phyloP scores from a whole-genome alignment of 495 filamentous ascomycete genomes.

The Jackrogersella minutella region DNA sequence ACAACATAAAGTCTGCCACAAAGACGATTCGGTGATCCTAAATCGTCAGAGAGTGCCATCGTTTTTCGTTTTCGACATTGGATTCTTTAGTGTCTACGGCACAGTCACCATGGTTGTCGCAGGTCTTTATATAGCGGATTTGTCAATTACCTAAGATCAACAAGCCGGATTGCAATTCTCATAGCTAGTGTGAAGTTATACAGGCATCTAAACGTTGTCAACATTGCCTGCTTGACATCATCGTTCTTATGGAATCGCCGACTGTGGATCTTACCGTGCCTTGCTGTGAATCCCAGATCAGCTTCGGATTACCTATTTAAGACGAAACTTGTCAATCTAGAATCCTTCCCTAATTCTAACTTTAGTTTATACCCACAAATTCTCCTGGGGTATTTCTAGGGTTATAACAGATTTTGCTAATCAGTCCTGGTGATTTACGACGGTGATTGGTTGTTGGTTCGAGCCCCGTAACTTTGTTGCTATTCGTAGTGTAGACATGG shows the following conservation, averaged over 20 bases:
- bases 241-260: background rate
- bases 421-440: background rate
- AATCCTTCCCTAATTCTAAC: background rate
- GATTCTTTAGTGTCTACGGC: background rate
- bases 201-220: background rate
- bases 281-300: background rate
- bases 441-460: background rate
- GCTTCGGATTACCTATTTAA: background rate
- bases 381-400: background rate
- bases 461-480: no score
- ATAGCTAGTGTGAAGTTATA: background rate
- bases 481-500: background rate
- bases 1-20: constrained; percentile 68
- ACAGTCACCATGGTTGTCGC: background rate
- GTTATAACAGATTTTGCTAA: background rate
- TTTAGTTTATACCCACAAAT: background rate
- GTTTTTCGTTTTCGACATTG: background rate
- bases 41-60: background rate
- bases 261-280: background rate
- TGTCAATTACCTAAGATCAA: background rate
- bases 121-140: background rate
- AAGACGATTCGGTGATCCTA: constrained; percentile 50
- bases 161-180: background rate
- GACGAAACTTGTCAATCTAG: background rate
- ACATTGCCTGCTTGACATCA: constrained; percentile 1